Conservation (phyloP, 1,284 basidiomycete genomes). For the Mycosarcoma maydis region DNA sequence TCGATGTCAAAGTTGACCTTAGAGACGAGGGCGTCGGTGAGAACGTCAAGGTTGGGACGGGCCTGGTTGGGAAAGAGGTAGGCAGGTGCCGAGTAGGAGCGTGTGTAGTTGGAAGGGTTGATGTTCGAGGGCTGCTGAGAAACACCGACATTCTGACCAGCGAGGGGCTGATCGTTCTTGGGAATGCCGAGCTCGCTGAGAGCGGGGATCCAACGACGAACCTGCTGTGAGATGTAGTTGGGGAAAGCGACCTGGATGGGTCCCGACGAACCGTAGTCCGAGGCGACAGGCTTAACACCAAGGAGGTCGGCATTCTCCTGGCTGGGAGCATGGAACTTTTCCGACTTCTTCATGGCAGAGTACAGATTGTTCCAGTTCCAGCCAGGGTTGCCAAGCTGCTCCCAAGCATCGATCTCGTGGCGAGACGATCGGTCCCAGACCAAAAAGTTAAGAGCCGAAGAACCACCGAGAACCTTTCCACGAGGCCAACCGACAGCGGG, state of each 20-base stretch:
- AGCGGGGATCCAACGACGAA: slow-evolving; percentile 48
- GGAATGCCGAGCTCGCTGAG: slow-evolving; percentile 48
- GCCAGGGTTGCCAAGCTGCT: slow-evolving; percentile 52
- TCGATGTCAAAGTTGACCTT: slow-evolving; percentile 51
- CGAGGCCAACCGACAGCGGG: slow-evolving; percentile 54
- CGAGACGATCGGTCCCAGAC: slow-evolving; percentile 65
- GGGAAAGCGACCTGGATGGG: slow-evolving; percentile 62
- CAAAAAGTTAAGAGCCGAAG: slow-evolving; percentile 66
- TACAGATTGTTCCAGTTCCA: slow-evolving; percentile 68
- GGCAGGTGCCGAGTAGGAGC: slow-evolving; percentile 60
- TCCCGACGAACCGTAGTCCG: slow-evolving; percentile 60
- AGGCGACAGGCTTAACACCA: slow-evolving; percentile 46
- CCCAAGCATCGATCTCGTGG: slow-evolving; percentile 64
- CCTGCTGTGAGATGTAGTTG: slow-evolving; percentile 55
- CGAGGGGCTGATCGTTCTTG: slow-evolving; percentile 48
- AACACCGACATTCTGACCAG: slow-evolving; percentile 59
- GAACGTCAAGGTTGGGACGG: slow-evolving; percentile 52
- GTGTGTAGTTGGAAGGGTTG: slow-evolving; percentile 56
- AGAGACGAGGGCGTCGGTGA: slow-evolving; percentile 51
- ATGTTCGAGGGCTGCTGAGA: slow-evolving; percentile 61
- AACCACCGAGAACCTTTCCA: slow-evolving; percentile 66
- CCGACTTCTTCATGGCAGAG: slow-evolving; percentile 68
- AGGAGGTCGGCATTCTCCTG: slow-evolving; percentile 48
- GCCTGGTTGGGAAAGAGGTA: slow-evolving; percentile 58
- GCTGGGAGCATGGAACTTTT: slow-evolving; percentile 60